phyloP scores from a whole-genome alignment of 495 filamentous ascomycete genomes.

The Hypoxylon intermedium region DNA sequence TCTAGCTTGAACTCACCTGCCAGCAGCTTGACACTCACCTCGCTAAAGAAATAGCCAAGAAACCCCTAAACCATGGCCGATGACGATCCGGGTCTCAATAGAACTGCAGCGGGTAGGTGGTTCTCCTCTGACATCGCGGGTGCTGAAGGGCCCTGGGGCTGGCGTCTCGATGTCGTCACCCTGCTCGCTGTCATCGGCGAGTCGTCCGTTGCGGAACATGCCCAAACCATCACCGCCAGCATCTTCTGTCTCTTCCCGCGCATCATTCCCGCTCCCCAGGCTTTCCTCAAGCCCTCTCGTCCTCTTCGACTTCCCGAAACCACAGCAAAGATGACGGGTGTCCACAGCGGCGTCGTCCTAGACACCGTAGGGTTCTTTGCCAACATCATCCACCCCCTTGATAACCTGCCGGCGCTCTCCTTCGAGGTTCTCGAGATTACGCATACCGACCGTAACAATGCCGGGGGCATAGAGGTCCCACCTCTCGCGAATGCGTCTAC shows the following conservation, averaged over 20 bases:
- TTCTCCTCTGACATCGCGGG: constrained; percentile 46
- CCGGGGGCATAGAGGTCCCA: constrained; percentile 28
- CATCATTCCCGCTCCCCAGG: constrained; percentile 72
- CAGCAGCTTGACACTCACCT: no score
- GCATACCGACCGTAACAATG: constrained; percentile 44
- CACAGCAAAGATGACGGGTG: constrained; percentile 61
- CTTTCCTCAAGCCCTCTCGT: constrained; percentile 63
- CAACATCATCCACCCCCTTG: constrained; percentile 64
- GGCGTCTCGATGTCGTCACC: constrained; percentile 67
- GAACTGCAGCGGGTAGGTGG: constrained; percentile 36
- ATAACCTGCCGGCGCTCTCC: constrained; percentile 52
- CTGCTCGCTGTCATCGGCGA: constrained; percentile 71
- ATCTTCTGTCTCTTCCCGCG: constrained; percentile 65
- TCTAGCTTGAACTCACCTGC: not conserved
- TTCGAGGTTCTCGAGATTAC: constrained; percentile 58
- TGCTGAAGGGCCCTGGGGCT: constrained; percentile 46
- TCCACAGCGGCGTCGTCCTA: constrained; percentile 62
- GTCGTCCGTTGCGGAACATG: constrained; percentile 61
- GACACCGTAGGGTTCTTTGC: constrained; percentile 67
- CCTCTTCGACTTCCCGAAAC: constrained; percentile 63
- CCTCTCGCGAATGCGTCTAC: not conserved
- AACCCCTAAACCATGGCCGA: constrained; percentile 29
- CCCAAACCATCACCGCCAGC: constrained; percentile 63
- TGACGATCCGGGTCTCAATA: constrained; percentile 10
- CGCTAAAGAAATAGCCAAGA: not conserved